Evolutionary conservation across 257 asterid genomes (phyloP), one percentile per base, ranked within the genome.

Genomic region (Solanum tarapatanum): DNA sequence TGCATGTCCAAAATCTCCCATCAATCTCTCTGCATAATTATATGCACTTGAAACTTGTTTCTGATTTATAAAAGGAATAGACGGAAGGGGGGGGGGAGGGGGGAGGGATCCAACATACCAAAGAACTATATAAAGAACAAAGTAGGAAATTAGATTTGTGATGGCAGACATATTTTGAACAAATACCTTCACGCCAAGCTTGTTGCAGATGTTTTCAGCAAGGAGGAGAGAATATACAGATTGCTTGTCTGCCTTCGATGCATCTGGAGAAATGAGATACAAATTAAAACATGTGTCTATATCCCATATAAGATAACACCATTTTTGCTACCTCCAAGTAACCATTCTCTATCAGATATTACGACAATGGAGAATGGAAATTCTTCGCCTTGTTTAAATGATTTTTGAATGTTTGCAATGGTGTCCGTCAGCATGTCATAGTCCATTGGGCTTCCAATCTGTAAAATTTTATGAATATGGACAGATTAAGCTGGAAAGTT

Each of bases 371-470:
- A 97, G 86, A 97, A 93, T 4, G 99, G 96, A 88, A 92, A 70
- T 41, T 92, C 93, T 87, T 92, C 97, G 24, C 87, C 92, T 87
- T 94, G 94, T 89, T 91, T 92, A 48, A 89, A 88, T 37, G 90
- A 91, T 82, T 87, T 94, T 79, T 86, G 94, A 85, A 94, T 89
- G 92, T 92, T 92, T 70, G 87, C 62, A 76, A 97, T 91, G 89
- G 98, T 94, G 19, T 93, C 96, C 92, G 92, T 93, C 88, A 97
- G 90, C 73, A 93, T 95, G 85, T 89, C 90, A 82, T 97, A 96
- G 84, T 95, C 98, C 98, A 95, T 93, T 26, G 99, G 98, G 87
- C 94, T 97, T 88, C 99, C 99, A 73, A 95, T 94, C 99, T 97
- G 90, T 91, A 85, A 82, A 72, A 73, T 48, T 77, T 58, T 84